phyloP scores from a whole-genome alignment of 1,139 yeast species.

The Candida anutae region DNA sequence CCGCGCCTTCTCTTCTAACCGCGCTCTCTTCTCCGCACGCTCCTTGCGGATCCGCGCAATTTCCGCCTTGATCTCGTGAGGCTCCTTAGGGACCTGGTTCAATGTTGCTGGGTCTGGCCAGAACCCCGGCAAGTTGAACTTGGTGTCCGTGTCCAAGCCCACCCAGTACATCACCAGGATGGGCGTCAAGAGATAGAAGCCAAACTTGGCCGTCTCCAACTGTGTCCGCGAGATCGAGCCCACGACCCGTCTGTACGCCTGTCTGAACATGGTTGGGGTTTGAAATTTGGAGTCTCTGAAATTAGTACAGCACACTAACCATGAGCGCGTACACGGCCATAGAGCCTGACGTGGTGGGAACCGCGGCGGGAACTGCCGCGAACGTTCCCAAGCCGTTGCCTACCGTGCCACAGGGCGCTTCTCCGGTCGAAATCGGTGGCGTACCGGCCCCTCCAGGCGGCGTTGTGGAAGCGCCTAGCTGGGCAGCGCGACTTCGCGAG shows the following conservation, averaged over 20 bases:
- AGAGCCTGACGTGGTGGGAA: constrained; percentile 5
- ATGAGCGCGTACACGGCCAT: constrained; percentile 8
- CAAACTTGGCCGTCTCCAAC: constrained; percentile 71
- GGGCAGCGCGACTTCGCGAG: constrained; percentile 15
- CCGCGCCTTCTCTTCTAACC: constrained; percentile 65
- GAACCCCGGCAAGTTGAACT: constrained; percentile 88
- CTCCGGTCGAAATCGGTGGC: background rate
- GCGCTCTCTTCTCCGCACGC: constrained; percentile 61
- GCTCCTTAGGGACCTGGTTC: constrained; percentile 87
- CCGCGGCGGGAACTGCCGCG: background rate
- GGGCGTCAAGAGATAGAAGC: constrained; percentile 81
- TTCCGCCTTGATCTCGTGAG: constrained; percentile 86
- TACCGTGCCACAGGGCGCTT: background rate
- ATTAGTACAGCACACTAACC: no score
- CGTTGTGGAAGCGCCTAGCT: constrained; percentile 2
- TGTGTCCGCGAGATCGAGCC: constrained; percentile 47
- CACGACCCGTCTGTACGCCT: constrained; percentile 24
- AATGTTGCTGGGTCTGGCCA: constrained; percentile 96
- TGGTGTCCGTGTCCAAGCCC: constrained; percentile 82
- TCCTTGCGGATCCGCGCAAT: constrained; percentile 77
- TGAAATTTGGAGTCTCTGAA: no score
- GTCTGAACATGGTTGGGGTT: no score
- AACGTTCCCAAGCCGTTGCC: background rate
- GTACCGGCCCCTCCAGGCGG: no score
- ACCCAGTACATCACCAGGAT: constrained; percentile 86